Percentiles rank a stretch among this genome's conserved stretches.
These are phyloP conservation scores for Solanum hybrid DNA, from an alignment of 305 asterid genomes.

Conservation along the genomic window DNA sequence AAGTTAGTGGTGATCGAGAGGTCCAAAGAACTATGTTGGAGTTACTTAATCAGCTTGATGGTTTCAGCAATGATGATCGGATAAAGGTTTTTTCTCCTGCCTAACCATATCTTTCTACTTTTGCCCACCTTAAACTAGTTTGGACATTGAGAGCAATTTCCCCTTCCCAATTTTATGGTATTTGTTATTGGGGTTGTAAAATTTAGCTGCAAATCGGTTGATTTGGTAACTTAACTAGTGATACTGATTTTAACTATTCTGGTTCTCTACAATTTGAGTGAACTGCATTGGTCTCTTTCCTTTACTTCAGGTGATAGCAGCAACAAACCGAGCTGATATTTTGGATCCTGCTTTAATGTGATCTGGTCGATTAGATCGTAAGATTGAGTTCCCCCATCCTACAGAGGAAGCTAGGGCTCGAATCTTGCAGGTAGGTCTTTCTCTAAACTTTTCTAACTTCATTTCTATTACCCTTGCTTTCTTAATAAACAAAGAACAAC, in stretches of 20 bases:
- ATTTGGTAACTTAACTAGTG: not conserved
- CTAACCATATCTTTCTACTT: not conserved
- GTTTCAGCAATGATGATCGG: slow-evolving; percentile 75
- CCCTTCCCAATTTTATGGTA: not conserved
- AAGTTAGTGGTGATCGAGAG: slow-evolving; percentile 82
- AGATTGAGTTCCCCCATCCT: slow-evolving; percentile 77
- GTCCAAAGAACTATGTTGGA: slow-evolving; percentile 88
- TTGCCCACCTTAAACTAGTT: not conserved
- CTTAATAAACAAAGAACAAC: not conserved
- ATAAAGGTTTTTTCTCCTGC: slow-evolving; percentile 43
- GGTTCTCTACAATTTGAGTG: not conserved
- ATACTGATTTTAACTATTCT: not conserved
- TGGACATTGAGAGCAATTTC: not conserved
- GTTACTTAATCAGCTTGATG: slow-evolving; percentile 85
- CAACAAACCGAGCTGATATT: slow-evolving; percentile 87
- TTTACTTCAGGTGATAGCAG: slow-evolving; percentile 67
- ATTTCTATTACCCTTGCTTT: not conserved
- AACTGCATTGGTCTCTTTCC: not conserved
- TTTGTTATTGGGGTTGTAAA: not conserved
- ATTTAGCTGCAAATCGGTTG: not conserved
- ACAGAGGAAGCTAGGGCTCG: slow-evolving; percentile 74
- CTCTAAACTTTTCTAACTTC: not conserved
- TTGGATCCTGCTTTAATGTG: slow-evolving; percentile 89
- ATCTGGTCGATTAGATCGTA: slow-evolving; percentile 86
- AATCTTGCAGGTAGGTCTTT: slow-evolving; percentile 50